Evolutionary conservation across 2,329 filamentous ascomycete genomes (phyloP).

Genomic region (Pyrenochaeta sp.): DNA sequence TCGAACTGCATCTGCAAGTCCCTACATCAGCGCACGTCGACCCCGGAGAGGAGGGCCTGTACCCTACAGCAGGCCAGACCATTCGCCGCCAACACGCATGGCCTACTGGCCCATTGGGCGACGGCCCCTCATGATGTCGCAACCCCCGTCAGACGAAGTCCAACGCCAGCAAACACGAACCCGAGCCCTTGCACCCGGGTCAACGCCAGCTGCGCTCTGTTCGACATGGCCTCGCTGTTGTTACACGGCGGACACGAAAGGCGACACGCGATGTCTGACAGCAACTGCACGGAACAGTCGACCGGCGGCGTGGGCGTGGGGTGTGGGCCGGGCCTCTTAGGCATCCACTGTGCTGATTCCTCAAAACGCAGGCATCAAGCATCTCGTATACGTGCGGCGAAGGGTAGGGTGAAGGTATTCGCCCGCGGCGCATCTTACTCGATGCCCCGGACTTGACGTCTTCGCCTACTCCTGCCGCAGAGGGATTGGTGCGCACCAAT

Average conservation of each 20-base stretch:
- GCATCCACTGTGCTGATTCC: not conserved
- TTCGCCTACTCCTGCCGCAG: not conserved
- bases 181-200: slow-evolving; percentile 26
- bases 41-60: no score
- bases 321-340: no score
- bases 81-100: slow-evolving; percentile 6
- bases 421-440: not conserved
- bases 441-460: not conserved
- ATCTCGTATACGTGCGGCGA: no score
- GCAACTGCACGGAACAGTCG: not conserved
- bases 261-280: slow-evolving; percentile 5
- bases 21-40: slow-evolving; percentile 11
- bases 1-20: slow-evolving; percentile 9
- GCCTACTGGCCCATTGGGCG: slow-evolving; percentile 8
- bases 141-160: slow-evolving; percentile 5
- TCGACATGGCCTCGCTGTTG: no score
- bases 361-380: not conserved
- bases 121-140: slow-evolving; percentile 1
- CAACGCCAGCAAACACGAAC: slow-evolving; percentile 13
- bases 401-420: not conserved
- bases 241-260: slow-evolving; percentile 9
- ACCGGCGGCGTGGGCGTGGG: not conserved
- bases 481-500: slow-evolving; percentile 11
- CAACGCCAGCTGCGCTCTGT: slow-evolving; percentile 13
- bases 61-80: slow-evolving; percentile 2